Evolutionary conservation across 768 basidiomycete species (phyloP), one percentile per base, ranked within the genome.

Genomic region (Hebeloma cylindrosporum): DNA sequence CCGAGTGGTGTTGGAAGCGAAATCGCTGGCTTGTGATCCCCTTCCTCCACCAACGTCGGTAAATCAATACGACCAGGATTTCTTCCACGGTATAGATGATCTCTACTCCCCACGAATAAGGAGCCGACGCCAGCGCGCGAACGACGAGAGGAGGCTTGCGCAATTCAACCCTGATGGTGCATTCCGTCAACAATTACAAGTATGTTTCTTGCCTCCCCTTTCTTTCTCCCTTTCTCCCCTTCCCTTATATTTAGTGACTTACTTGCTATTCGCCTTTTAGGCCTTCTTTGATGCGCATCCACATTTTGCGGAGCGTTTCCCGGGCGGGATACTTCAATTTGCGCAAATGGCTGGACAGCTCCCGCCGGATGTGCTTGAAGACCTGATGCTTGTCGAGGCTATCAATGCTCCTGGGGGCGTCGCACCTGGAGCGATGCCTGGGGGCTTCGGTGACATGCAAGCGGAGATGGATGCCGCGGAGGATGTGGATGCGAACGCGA

Each of bases 11-110:
- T 63, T 78, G 9, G 66, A 72, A 4, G 68, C 65, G 9, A 77
- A 80, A 43, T 73, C 79, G 5, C 69, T 89, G 48, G 80, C 85
- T 7, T 96, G 85, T 54, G 95, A 97, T 58, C 93, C 94, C 0
- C 69, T 95, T 2, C 92, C 94, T 0, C 93, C 94, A 0, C 67
- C 65, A 5, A 74, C 75, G 1, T 65, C 75, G 2, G 57, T 80
- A 2, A 85, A 74, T 25, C 60, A 56, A 29, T 96, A 96, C 64
- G 75, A 92, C 50, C 67, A 74, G 3, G 62, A 62, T n/a, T 96
- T 93, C 66, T 94, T 97, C 68, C 67, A 63, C 11, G 79, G 80
- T 2, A 68, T 74, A 3, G 82, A 83, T 40, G 82, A 85, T 51
- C 43, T 70, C 11, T 70, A 77, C 38, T 60, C 69, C 14, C 40